Evolutionary conservation across 495 filamentous ascomycete genomes (phyloP), one percentile per base, ranked within the genome.

Genomic region (Aspergillus nidulans): DNA sequence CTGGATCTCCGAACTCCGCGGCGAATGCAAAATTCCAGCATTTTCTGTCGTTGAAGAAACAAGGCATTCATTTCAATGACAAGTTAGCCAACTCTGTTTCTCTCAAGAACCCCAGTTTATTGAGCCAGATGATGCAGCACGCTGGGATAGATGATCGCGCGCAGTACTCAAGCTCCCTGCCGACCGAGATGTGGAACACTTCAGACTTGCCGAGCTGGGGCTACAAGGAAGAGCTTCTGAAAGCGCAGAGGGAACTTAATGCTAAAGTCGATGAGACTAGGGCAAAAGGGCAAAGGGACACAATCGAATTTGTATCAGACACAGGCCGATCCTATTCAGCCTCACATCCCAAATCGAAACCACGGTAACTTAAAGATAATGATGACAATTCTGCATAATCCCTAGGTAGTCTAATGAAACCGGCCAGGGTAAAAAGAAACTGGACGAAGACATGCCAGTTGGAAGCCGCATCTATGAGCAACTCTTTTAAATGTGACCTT

Each of bases 31-130:
- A 95, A 59, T 88, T 96, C 60, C 77, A 82, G 49, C 86, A 86
- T 62, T 97, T 98, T 68, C 82, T 96, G 1, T 77, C 81, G 21
- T 76, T 97, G 41, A 98, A 97, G 70, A 85, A 83, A 49, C 83
- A 89, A 59, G 89, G 89, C 3, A 75, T 90, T 26, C 95, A 98
- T 72, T 97, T 98, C 77, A 97, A 98, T 67, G 77, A 85, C 55
- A 87, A 89, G 48, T 76, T 97, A 0, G 82, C 86, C 19, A 75
- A 74, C 38, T 88, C 86, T 2, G 73, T 82, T 1, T 85, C 88
- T 0, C 71, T 96, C 36, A 84, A 83, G 47, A 96, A 97, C 64
- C 94, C 94, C 20, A 87, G 81, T 26, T 71, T 96, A 16, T 72
- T 89, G 55, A 80, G 83, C 36, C 92, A 92, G 59, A 77, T 97